Base-by-base conservation (phyloP, 73 alveolate species). In the Blepharisma japonicum region DNA sequence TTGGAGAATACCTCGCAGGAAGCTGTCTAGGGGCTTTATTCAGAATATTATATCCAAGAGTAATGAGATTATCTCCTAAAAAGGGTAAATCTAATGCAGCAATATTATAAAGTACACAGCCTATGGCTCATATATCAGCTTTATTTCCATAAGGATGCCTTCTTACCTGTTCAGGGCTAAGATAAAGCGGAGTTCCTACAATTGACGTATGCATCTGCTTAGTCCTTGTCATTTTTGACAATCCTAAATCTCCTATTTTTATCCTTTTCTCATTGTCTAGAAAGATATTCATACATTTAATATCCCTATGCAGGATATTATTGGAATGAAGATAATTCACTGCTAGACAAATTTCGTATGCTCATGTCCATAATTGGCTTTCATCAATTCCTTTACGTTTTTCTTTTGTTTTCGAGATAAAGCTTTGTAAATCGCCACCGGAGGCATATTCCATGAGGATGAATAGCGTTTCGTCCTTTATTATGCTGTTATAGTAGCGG, bases 191-290 rank as follows among this genome's bases (percentile, higher is more conserved):
- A 0, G 98, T 94, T 9, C 98, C 98, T 8, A 94, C 97, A 21
- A 91, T 80, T n/a, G 86, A 76, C 38, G 88, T 83, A 45, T 91
- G 51, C n/a, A 25, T 61, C 23, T 61, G 47, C 23, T 56, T 50
- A 6, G 78, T 77, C 74, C 85, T 79, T 51, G 92, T 70, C n/a
- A 90, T 93, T 77, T 94, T 96, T 7, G 99, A 93, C 23, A 96
- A 98, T 55, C 99, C 99, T 70, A 96, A 86, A 76, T 96, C 99
- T 38, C 99, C 99, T 9, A 96, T 80, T 87, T 86, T 87, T 4
- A 87, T 84, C 66, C 83, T 54, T 32, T 67, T 88, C 72, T 25
- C 46, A 8, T 91, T 86, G 7, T 94, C 56, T 83, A 94, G 79
- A 70, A 94, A 85, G 39, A 94, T 86, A 87, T 94, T 94, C 87